Evolutionary conservation across 805 yeast genomes (phyloP).

Genomic region (Tanozyma kutaoensis): DNA sequence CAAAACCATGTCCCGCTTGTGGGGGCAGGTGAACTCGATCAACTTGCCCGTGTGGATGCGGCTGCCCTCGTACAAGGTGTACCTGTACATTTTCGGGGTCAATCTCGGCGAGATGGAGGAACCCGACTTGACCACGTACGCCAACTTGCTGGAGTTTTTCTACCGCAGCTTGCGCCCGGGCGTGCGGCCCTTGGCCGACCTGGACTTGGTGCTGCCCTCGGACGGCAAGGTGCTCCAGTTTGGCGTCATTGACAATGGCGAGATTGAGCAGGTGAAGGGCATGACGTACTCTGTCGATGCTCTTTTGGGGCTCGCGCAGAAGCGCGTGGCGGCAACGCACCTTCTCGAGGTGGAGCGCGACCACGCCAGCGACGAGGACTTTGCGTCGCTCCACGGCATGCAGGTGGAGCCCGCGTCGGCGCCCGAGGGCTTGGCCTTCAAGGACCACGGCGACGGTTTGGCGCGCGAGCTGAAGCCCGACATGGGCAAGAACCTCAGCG

Average conservation of each 20-base stretch:
- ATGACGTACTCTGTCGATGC: constrained; percentile 86
- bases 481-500: constrained; percentile 40
- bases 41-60: constrained; percentile 83
- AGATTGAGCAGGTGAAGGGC: constrained; percentile 95
- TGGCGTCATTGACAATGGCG: constrained; percentile 71
- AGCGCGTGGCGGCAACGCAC: constrained; percentile 37
- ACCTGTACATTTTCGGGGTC: constrained; percentile 74
- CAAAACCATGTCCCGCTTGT: constrained; percentile 78
- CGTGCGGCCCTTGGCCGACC: constrained; percentile 57
- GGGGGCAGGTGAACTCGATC: constrained; percentile 86
- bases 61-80: constrained; percentile 65
- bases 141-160: constrained; percentile 82
- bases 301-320: constrained; percentile 54
- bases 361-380: constrained; percentile 35
- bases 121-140: constrained; percentile 60
- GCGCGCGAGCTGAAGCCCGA: constrained; percentile 63
- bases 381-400: constrained; percentile 69
- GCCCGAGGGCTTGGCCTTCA: too few relatives aligned
- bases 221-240: constrained; percentile 85
- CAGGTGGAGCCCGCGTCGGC: constrained; percentile 14
- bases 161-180: constrained; percentile 72
- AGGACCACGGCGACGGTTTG: too few relatives aligned
- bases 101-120: constrained; percentile 82
- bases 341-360: constrained; percentile 26
- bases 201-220: constrained; percentile 74